Base-by-base conservation (phyloP, 2,329 filamentous ascomycete genomes). In the Colletotrichum abscissum region DNA sequence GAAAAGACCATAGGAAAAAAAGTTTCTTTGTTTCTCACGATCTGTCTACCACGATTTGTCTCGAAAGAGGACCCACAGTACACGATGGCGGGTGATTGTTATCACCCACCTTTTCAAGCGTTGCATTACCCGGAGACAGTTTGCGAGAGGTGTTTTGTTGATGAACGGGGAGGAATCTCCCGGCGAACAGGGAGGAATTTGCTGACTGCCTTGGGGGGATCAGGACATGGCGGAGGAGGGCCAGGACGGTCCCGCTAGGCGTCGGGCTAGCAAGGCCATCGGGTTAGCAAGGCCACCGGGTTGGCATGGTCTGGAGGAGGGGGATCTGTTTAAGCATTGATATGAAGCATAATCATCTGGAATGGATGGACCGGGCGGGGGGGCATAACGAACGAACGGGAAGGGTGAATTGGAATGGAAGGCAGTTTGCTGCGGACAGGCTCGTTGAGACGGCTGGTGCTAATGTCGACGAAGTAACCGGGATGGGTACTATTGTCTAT, bases 1-100 rank as follows among this genome's bases (percentile, higher is more conserved):
- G 67, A 74, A 73, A 72, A 71, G 63, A 73, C 73, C 67, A 74
- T 74, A 74, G 67, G 67, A 68, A 67, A 75, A 75, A 75, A 75
- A 71, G 46, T 56, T 63, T 73, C 46, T 49, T 74, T 26, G 26
- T 26, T 26, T 26, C 26, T 26, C 26, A 26, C 26, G 26, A 26
- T 26, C 4, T 26, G 26, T 26, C 26, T 26, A 4, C 26, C 26
- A 26, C 26, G 16, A 58, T 30, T 35, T 19, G 62, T 30, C 30
- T 30, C 11, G 35, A 38, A 38, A 60, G 12, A 46, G 59, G 19
- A 60, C 42, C 42, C 46, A 69, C 59, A 65, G 33, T 12, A 57
- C 60, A 64, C n/a, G 16, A 14, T 28, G n/a, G 55, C 12, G 26
- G 26, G 55, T 42, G 19, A 33, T 12, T 14, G 57, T 8, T n/a